phyloP scores from a whole-genome alignment of 23 red algal genomes.

The Gracilaria vermiculophylla region DNA sequence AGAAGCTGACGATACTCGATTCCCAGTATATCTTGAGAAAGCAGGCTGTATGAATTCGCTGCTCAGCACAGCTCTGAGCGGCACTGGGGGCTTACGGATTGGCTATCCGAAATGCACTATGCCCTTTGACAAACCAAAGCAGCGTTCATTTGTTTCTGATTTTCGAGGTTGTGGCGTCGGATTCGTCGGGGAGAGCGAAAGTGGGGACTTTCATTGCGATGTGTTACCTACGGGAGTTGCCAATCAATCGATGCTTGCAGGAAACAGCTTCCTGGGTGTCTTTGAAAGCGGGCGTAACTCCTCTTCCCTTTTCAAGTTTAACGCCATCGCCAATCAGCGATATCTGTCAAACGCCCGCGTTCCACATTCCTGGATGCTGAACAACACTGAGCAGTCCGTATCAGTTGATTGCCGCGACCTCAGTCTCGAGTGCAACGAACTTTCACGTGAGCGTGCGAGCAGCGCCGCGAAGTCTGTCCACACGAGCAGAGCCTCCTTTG shows the following conservation, averaged over 20 bases:
- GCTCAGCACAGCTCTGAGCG: not conserved
- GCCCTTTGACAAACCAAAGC: not conserved
- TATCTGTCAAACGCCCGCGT: not conserved
- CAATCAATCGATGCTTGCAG: not conserved
- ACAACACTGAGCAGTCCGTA: not conserved
- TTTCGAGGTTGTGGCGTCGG: not conserved
- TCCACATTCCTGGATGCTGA: not conserved
- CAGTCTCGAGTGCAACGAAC: not conserved
- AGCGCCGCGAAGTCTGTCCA: not conserved
- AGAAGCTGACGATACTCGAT: not conserved
- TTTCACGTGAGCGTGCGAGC: not conserved
- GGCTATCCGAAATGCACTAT: not conserved
- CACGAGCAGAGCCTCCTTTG: not conserved
- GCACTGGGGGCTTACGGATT: not conserved
- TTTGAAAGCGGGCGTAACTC: not conserved
- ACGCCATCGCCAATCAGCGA: not conserved
- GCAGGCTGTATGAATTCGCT: not conserved
- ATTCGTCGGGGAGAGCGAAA: not conserved
- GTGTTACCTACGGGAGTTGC: not conserved
- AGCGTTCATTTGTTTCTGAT: not conserved
- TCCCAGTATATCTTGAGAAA: not conserved
- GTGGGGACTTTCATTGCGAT: not conserved
- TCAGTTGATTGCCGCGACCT: not conserved
- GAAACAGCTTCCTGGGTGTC: conserved; percentile 1
- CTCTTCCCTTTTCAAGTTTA: not conserved